A percentile compares a stretch with the other conserved stretches of the same genome.
phyloP scores from a whole-genome alignment of 129 eudicot species.

The Flaveria brownii region DNA sequence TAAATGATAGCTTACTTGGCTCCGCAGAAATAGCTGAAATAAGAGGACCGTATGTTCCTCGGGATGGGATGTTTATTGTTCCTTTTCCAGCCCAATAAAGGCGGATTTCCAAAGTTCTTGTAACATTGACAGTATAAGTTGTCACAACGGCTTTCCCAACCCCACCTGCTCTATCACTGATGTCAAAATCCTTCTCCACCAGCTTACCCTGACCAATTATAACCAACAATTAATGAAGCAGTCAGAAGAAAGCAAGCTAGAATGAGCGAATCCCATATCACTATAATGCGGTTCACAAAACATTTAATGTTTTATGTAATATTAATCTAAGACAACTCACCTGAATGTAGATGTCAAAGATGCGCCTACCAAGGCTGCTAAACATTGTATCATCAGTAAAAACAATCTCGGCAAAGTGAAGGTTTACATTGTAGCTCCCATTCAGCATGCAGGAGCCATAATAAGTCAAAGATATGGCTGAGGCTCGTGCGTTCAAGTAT shows the following conservation, averaged over 20 bases:
- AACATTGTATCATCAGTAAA: constrained; percentile 47
- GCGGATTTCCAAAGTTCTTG: constrained; percentile 58
- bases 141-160: constrained; percentile 45
- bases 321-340: constrained; percentile 28
- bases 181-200: constrained; percentile 71
- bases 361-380: constrained; percentile 72
- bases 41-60: constrained; percentile 85
- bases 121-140: constrained; percentile 41
- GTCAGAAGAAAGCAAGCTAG: background rate
- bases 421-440: constrained; percentile 71
- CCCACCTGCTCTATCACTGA: constrained; percentile 67
- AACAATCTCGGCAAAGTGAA: constrained; percentile 81
- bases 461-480: constrained; percentile 74
- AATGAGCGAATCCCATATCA: background rate
- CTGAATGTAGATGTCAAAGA: constrained; percentile 84
- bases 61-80: constrained; percentile 50
- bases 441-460: constrained; percentile 57
- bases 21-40: constrained; percentile 78
- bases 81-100: constrained; percentile 87
- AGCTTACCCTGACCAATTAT: constrained; percentile 42
- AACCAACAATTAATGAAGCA: background rate
- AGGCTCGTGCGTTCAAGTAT: constrained; percentile 52
- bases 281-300: background rate
- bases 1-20: constrained; percentile 46
- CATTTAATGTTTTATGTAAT: background rate